Conservation (phyloP, 2,329 filamentous ascomycete species). For the Aspergillus proliferans region DNA sequence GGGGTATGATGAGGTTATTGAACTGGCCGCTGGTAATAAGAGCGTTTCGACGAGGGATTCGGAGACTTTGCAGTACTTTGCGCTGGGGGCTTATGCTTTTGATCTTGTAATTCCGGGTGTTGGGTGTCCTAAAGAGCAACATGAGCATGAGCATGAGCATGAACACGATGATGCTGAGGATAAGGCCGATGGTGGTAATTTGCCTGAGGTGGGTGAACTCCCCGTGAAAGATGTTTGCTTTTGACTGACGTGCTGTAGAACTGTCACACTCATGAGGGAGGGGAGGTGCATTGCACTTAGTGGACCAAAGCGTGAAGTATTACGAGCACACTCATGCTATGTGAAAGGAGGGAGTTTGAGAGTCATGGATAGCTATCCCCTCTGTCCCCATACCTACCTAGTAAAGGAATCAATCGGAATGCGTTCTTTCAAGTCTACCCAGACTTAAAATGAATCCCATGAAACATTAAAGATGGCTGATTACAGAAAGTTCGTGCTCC, state of each 20-base stretch:
- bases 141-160: conserved; percentile 1
- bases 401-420: too few species aligned
- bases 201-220: conserved; percentile 20
- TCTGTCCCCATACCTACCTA: too few species aligned
- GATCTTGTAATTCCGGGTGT: conserved; percentile 59
- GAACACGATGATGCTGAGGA: conserved; percentile 10
- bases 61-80: conserved; percentile 62
- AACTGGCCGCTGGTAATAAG: conserved; percentile 47
- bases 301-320: too few species aligned
- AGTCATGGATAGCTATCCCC: too few species aligned
- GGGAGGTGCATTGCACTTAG: conserved; percentile 34
- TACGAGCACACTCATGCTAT: too few species aligned
- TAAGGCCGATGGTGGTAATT: conserved; percentile 2
- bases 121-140: conserved; percentile 50
- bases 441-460: too few species aligned
- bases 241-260: conserved; percentile 17
- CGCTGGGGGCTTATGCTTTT: conserved; percentile 58
- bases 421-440: too few species aligned
- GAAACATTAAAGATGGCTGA: too few species aligned
- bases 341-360: too few species aligned
- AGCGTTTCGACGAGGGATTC: conserved; percentile 52
- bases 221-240: too few species aligned
- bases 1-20: conserved; percentile 50
- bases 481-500: too few species aligned
- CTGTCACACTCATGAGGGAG: conserved; percentile 39